Conservation (phyloP, 2,329 filamentous ascomycete genomes). For the Aureobasidium vineae region DNA sequence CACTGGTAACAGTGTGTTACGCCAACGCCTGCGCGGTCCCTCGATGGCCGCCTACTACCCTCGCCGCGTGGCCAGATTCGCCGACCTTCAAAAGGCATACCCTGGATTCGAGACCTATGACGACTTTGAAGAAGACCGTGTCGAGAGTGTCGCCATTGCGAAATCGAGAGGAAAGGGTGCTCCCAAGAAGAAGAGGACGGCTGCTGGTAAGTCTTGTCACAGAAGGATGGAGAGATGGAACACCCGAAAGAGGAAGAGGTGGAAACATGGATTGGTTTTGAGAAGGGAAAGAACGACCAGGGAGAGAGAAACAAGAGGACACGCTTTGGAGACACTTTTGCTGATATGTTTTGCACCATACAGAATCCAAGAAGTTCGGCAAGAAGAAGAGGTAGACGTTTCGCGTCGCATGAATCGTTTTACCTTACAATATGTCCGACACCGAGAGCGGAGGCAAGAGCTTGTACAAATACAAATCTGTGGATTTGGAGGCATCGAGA, state of each 20-base stretch:
- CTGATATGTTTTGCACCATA: not conserved
- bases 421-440: not conserved
- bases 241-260: not conserved
- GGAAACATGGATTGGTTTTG: not conserved
- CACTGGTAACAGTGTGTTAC: constrained; percentile 87
- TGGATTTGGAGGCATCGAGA: not conserved
- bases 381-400: constrained; percentile 26
- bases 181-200: constrained; percentile 81
- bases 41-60: constrained; percentile 86
- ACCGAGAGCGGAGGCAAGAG: not conserved
- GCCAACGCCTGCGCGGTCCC: constrained; percentile 83
- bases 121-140: constrained; percentile 73
- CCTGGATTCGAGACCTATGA: constrained; percentile 68
- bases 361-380: constrained; percentile 27
- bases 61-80: constrained; percentile 66
- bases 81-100: constrained; percentile 70
- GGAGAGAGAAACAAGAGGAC: not conserved
- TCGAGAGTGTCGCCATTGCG: constrained; percentile 62
- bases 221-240: not conserved
- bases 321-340: no score
- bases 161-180: constrained; percentile 81
- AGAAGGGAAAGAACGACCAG: not conserved
- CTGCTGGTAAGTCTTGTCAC: constrained; percentile 40
- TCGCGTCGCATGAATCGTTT: not conserved
- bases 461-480: not conserved